A percentile compares a stretch with the other conserved stretches of the same genome.
These are phyloP conservation scores for Leucocoprinus leucothites DNA, from an alignment of 768 basidiomycete species.

Conservation along the genomic window DNA sequence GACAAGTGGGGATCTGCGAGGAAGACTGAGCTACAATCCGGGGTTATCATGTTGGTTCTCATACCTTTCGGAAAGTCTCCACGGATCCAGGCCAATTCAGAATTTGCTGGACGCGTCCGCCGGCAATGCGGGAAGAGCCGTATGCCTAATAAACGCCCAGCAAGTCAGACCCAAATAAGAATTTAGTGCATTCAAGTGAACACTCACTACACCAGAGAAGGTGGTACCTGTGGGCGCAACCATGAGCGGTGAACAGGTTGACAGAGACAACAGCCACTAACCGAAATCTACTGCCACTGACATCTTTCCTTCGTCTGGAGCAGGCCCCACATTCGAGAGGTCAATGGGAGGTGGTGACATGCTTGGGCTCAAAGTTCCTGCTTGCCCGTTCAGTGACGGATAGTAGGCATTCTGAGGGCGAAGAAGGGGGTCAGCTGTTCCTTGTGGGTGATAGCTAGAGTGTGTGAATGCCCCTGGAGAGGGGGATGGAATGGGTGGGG, in stretches of 20 bases:
- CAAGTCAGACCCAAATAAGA: not conserved
- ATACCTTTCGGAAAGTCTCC: conserved; percentile 81
- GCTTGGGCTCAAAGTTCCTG: conserved; percentile 22
- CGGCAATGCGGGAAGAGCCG: conserved; percentile 79
- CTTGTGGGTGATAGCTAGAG: conserved; percentile 19
- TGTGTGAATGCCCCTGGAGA: conserved; percentile 19
- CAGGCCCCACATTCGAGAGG: conserved; percentile 20
- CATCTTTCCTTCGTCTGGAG: conserved; percentile 69
- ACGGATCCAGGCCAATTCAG: conserved; percentile 82
- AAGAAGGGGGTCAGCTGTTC: conserved; percentile 24
- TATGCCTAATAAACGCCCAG: conserved; percentile 56
- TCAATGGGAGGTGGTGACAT: conserved; percentile 19
- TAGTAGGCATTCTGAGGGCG: conserved; percentile 30
- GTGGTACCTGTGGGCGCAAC: conserved; percentile 60
- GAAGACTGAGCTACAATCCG: conserved; percentile 2
- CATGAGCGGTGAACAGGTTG: not conserved
- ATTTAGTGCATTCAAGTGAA: not conserved
- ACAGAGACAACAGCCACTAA: conserved; percentile 26
- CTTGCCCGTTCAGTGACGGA: conserved; percentile 16
- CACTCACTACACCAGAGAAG: conserved; percentile 80
- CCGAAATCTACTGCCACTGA: conserved; percentile 85
- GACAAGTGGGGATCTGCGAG: conserved; percentile 69
- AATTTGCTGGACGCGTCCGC: conserved; percentile 80
- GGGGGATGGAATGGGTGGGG: conserved; percentile 16
- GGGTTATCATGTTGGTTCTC: not conserved